A percentile compares a stretch with the other conserved stretches of the same genome.
Evolutionary conservation across 2,329 filamentous ascomycete species (phyloP).

Genomic region (Fusarium hainanense): DNA sequence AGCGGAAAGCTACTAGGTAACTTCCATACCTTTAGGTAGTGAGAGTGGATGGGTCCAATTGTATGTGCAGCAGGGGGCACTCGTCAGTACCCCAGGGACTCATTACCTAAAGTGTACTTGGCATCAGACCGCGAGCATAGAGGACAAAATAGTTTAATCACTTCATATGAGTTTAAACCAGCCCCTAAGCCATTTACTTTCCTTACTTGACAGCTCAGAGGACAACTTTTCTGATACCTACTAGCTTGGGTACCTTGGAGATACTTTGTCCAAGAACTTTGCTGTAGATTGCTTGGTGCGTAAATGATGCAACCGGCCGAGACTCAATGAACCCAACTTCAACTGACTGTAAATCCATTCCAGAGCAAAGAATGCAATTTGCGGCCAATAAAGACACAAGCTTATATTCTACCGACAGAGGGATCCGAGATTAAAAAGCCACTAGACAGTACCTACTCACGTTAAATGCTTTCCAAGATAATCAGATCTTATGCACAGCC

Average conservation of each 20-base stretch:
- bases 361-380: background rate
- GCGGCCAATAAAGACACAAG: background rate
- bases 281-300: background rate
- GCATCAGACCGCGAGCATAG: background rate
- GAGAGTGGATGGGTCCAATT: slow-evolving; percentile 1
- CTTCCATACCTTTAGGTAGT: background rate
- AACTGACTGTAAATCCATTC: slow-evolving; percentile 27
- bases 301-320: slow-evolving; percentile 35
- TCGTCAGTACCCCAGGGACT: background rate
- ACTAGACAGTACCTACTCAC: background rate
- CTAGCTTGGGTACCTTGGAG: background rate
- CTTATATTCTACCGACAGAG: background rate
- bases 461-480: background rate
- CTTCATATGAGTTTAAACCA: background rate
- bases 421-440: background rate
- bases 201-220: background rate
- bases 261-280: slow-evolving; percentile 13
- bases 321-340: slow-evolving; percentile 23
- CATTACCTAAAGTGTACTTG: slow-evolving; percentile 4
- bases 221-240: background rate
- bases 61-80: background rate
- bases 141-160: background rate
- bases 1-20: slow-evolving; percentile 19
- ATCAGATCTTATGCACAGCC: background rate
- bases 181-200: background rate